Percentiles rank a stretch among this genome's conserved stretches.
phyloP scores from a whole-genome alignment of 1,284 basidiomycete species.

The Vanrija sp. region DNA sequence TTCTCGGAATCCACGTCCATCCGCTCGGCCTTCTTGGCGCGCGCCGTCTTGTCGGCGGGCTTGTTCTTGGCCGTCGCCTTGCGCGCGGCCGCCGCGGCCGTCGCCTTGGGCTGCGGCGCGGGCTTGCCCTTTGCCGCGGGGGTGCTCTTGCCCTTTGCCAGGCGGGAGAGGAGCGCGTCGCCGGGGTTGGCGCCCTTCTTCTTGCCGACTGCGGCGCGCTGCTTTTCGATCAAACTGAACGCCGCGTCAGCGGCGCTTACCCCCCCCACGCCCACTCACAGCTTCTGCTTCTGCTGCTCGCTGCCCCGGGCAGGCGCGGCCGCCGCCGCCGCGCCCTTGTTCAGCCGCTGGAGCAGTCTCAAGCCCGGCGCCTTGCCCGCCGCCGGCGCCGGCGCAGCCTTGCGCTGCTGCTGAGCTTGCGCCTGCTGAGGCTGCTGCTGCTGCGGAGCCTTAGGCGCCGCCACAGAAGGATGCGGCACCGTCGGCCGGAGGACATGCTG shows the following conservation, averaged over 20 bases:
- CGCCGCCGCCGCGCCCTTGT: conserved; percentile 23
- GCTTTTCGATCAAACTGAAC: conserved; percentile 37
- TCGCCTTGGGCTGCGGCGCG: background rate
- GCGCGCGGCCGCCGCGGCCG: background rate
- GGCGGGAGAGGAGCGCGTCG: conserved; percentile 31
- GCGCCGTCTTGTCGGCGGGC: conserved; percentile 24
- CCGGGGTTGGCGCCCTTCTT: conserved; percentile 16
- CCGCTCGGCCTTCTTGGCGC: conserved; percentile 28
- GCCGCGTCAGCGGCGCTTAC: conserved; percentile 2
- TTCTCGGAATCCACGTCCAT: conserved; percentile 35
- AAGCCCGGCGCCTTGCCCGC: conserved; percentile 31
- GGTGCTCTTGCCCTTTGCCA: conserved; percentile 8
- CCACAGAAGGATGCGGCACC: conserved; percentile 20
- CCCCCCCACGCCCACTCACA: conserved; percentile 20
- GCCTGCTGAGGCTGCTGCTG: conserved; percentile 15
- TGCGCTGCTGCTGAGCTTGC: conserved; percentile 30
- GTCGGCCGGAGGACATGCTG: conserved; percentile 37
- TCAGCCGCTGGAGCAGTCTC: conserved; percentile 29
- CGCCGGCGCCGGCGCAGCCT: background rate
- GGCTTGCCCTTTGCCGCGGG: background rate
- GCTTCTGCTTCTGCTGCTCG: conserved; percentile 29
- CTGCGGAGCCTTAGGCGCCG: conserved; percentile 6
- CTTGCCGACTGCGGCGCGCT: conserved; percentile 33
- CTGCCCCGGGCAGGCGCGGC: background rate
- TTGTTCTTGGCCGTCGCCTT: conserved; percentile 1